These are phyloP conservation scores for Geotrichum siamense DNA, from an alignment of 1,139 yeast species.

Conservation along the genomic window DNA sequence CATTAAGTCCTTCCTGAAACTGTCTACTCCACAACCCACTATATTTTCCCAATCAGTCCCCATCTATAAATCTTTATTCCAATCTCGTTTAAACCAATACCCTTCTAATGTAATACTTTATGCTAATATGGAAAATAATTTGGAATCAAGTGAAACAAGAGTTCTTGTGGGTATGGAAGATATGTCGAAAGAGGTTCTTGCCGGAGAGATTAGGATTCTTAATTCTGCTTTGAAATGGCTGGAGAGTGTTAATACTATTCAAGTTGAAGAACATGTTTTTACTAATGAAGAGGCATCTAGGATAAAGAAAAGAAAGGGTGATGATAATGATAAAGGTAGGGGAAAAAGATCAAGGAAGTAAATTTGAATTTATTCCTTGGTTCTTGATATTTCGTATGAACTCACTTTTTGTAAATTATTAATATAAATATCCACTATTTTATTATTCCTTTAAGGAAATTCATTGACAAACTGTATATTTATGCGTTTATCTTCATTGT, in stretches of 20 bases:
- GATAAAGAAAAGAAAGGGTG: conserved; percentile 1
- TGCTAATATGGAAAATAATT: conserved; percentile 8
- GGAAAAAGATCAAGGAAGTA: conserved; percentile 24
- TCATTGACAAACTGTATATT: no score
- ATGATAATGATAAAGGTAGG: conserved; percentile 1
- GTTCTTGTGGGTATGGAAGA: conserved; percentile 21
- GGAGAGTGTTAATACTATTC: not conserved
- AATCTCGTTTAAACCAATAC: conserved; percentile 23
- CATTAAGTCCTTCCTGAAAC: conserved; percentile 20
- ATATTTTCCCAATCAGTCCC: conserved; percentile 22
- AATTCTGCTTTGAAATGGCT: conserved; percentile 11
- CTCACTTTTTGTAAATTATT: no score
- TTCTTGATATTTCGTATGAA: no score
- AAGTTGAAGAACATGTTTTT: conserved; percentile 1
- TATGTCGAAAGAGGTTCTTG: conserved; percentile 26
- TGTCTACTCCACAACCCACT: conserved; percentile 19
- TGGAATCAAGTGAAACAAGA: not conserved
- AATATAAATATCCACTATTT: no score
- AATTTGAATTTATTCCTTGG: no score
- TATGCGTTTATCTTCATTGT: no score
- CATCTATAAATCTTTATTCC: conserved; percentile 20
- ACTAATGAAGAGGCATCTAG: not conserved
- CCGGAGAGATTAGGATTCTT: conserved; percentile 26
- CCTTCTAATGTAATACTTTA: conserved; percentile 17
- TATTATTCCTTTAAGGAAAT: no score